Conservation (phyloP, 1,284 basidiomycete species). For the Porogramme epimiltina region DNA sequence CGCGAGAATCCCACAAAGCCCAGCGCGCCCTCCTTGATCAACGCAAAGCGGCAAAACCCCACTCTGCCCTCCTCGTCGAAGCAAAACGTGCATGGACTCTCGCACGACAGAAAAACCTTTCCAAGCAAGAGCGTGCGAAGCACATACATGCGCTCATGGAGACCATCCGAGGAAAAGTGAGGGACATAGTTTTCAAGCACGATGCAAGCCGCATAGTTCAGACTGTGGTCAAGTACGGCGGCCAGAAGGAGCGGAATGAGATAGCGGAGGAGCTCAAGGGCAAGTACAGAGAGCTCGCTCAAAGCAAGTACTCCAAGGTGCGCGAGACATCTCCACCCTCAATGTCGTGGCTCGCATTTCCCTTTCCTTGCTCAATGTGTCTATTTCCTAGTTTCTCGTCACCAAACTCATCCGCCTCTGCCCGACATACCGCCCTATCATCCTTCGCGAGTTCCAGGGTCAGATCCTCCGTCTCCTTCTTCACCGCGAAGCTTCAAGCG, state of each 20-base stretch:
- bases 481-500: slow-evolving; percentile 80
- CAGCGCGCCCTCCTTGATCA: slow-evolving; percentile 67
- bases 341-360: background rate
- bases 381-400: slow-evolving; percentile 70
- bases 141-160: slow-evolving; percentile 74
- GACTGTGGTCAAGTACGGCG: slow-evolving; percentile 82
- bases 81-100: slow-evolving; percentile 85
- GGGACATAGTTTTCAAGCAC: slow-evolving; percentile 86
- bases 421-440: slow-evolving; percentile 68
- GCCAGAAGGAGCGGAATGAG: slow-evolving; percentile 76
- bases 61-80: slow-evolving; percentile 70
- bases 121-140: slow-evolving; percentile 71
- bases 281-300: slow-evolving; percentile 72
- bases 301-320: slow-evolving; percentile 89
- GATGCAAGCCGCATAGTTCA: slow-evolving; percentile 89
- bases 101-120: slow-evolving; percentile 73
- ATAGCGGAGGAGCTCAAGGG: slow-evolving; percentile 84
- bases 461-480: slow-evolving; percentile 74
- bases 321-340: slow-evolving; percentile 11
- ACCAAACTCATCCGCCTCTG: slow-evolving; percentile 82
- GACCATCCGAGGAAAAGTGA: slow-evolving; percentile 75
- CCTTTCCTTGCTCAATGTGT: background rate
- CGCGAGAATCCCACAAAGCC: slow-evolving; percentile 66
- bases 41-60: slow-evolving; percentile 75
- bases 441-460: slow-evolving; percentile 77